Evolutionary conservation across 2,329 filamentous ascomycete genomes (phyloP), one percentile per base, ranked within the genome.

Genomic region (Dendrostoma leiphaemia): DNA sequence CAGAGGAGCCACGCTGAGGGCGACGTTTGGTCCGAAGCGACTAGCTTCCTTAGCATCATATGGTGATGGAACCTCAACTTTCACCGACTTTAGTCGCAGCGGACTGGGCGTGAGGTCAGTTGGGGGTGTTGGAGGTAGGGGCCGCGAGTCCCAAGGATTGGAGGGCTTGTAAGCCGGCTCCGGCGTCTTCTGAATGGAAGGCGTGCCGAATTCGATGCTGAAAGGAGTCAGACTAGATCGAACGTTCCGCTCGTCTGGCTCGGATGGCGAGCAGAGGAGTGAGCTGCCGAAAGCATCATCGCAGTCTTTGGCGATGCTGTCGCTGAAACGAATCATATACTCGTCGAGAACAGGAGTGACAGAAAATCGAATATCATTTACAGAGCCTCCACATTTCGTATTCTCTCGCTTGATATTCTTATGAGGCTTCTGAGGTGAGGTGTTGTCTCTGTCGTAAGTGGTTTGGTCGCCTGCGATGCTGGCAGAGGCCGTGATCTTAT

Each of bases 221-320:
- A 78, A 73, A 0, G 75, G 74, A 7, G 52, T 4, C 70, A 76
- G 3, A 69, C 67, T 53, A 5, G 48, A 51, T 72, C 67, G 26
- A 69, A 66, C 41, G 54, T 60, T n/a, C 57, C 54, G 54, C 9
- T 56, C 56, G 26, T 50, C 24, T 32, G 50, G 13, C 9, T 55
- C 58, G 1, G 65, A 62, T 29, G 61, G 61, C 10, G 62, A 57
- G 17, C 69, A 66, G 13, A 80, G 70, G 10, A 82, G 61, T 9
- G 77, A 79, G 62, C 88, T 85, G 65, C 90, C 92, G 74, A 97
- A 97, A 1, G 92, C 92, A 64, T 94, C 90, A 65, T 97, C 92
- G 65, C 92, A 95, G 55, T 94, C 90, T 69, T 91, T 90, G 47
- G 91, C 90, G 58, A 97, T 85, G 63, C 91, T 91, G 63, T 83